phyloP scores from a whole-genome alignment of 805 yeast species.

The Metschnikowia peoriensis region DNA sequence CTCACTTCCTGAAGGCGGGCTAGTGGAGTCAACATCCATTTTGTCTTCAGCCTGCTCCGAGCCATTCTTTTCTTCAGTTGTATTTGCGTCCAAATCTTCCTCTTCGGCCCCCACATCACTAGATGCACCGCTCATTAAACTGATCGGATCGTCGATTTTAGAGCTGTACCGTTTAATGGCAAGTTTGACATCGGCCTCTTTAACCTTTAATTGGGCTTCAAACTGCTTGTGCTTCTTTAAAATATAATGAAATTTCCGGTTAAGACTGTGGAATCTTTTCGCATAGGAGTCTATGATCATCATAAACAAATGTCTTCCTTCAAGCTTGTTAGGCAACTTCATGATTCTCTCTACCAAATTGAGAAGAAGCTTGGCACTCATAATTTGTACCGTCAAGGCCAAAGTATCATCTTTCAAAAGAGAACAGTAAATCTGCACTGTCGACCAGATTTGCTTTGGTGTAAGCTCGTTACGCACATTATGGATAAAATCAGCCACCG shows the following conservation, averaged over 20 bases:
- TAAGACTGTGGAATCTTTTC: slow-evolving; percentile 72
- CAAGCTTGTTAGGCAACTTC: slow-evolving; percentile 76
- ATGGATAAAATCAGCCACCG: slow-evolving; percentile 94
- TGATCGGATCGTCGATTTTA: slow-evolving; percentile 8
- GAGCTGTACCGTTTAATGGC: slow-evolving; percentile 41
- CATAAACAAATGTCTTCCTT: slow-evolving; percentile 80
- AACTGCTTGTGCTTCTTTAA: slow-evolving; percentile 58
- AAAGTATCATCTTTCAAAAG: slow-evolving; percentile 77
- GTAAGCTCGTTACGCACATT: slow-evolving; percentile 83
- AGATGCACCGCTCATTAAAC: neutral
- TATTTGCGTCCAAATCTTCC: neutral
- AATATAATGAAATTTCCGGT: slow-evolving; percentile 66
- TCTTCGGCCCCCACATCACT: neutral
- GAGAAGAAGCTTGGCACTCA: slow-evolving; percentile 88
- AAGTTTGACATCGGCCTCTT: slow-evolving; percentile 42
- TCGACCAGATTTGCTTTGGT: slow-evolving; percentile 80
- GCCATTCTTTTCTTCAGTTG: neutral
- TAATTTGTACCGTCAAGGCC: slow-evolving; percentile 87
- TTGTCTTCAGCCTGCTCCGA: slow-evolving; percentile 19
- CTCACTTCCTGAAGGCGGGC: slow-evolving; percentile 5
- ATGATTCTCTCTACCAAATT: slow-evolving; percentile 87
- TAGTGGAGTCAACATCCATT: slow-evolving; percentile 17
- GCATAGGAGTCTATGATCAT: slow-evolving; percentile 86
- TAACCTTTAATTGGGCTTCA: slow-evolving; percentile 40
- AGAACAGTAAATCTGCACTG: slow-evolving; percentile 78